Evolutionary conservation across 441 rosid genomes (phyloP).

Genomic region (Hura crepitans): DNA sequence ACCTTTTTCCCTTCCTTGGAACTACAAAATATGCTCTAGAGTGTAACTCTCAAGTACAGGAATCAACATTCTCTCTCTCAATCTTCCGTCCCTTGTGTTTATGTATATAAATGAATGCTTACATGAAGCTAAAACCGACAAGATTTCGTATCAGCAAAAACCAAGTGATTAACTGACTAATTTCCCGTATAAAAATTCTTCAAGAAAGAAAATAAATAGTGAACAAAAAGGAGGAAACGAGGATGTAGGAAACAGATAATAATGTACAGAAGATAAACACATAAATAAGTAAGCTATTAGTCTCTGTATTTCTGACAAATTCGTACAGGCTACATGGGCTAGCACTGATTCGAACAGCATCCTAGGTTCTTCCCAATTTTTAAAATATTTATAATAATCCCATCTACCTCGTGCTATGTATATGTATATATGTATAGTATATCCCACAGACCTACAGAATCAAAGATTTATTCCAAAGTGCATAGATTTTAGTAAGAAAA

Average conservation of each 20-base stretch:
- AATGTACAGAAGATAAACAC: neutral
- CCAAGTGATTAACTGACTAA: neutral
- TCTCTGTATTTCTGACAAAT: slow-evolving; percentile 28
- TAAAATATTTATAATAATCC: slow-evolving; percentile 7
- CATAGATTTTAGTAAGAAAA: slow-evolving; percentile 22
- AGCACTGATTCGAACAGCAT: slow-evolving; percentile 56
- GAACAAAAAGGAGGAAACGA: neutral
- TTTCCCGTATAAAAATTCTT: neutral
- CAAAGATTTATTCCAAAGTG: slow-evolving; percentile 19
- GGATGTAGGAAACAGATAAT: neutral
- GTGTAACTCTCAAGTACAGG: neutral
- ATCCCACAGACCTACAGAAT: slow-evolving; percentile 16
- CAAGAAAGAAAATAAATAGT: neutral
- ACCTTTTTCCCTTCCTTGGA: neutral
- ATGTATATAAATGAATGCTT: neutral
- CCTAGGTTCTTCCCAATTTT: slow-evolving; percentile 42
- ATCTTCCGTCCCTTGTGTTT: neutral
- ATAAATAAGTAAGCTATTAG: neutral
- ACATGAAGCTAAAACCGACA: neutral
- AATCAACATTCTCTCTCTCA: neutral
- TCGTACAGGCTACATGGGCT: slow-evolving; percentile 40
- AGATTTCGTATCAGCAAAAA: neutral
- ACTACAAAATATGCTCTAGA: neutral
- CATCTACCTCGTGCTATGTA: slow-evolving; percentile 27
- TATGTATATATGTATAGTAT: neutral